A percentile compares a stretch with the other conserved stretches of the same genome.
Conservation (phyloP, 2,329 filamentous ascomycete genomes). For the Lasiodiplodia hormozganensis region DNA sequence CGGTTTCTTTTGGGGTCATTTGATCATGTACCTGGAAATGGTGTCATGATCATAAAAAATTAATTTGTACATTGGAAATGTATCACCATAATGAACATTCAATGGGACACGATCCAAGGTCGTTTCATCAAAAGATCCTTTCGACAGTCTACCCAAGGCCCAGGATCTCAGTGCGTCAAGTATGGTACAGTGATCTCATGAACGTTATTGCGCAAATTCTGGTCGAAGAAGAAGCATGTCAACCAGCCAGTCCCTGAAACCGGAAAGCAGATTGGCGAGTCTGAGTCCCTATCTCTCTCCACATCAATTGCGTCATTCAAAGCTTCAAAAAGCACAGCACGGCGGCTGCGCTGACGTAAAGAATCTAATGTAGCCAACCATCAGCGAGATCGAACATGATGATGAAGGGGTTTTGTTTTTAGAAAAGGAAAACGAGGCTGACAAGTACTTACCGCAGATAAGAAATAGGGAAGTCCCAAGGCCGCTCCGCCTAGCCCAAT, state of each 20-base stretch:
- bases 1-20: not conserved
- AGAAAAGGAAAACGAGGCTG: not conserved
- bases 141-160: not conserved
- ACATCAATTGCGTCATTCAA: not conserved
- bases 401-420: not conserved
- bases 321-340: slow-evolving; percentile 7
- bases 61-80: slow-evolving; percentile 18
- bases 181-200: not conserved
- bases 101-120: not conserved
- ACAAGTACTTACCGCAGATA: slow-evolving; percentile 42
- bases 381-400: not conserved
- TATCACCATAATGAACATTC: slow-evolving; percentile 6
- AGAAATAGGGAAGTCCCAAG: slow-evolving; percentile 44
- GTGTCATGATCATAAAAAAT: slow-evolving; percentile 6
- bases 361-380: not conserved
- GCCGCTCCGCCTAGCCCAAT: slow-evolving; percentile 43
- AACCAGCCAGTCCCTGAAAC: too few species aligned
- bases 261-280: not conserved
- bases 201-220: too few species aligned
- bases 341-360: not conserved
- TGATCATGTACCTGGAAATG: slow-evolving; percentile 14
- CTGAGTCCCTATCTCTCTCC: not conserved
- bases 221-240: too few species aligned
- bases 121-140: not conserved
- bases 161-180: too few species aligned